phyloP scores from a whole-genome alignment of 164 flowering plant species.

The Aristolochia contorta region DNA sequence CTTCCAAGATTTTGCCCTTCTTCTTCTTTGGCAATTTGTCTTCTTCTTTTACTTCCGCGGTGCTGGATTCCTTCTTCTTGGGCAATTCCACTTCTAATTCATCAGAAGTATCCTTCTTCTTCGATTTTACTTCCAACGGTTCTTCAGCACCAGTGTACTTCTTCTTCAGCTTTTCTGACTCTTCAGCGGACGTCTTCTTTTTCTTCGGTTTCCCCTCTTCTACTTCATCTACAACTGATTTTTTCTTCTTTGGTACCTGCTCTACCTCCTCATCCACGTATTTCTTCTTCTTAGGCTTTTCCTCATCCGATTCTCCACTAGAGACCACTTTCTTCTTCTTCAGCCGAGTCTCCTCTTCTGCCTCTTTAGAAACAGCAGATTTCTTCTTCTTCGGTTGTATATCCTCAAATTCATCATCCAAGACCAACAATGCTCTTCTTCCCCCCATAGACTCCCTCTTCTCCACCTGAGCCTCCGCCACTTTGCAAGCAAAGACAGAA shows the following conservation, averaged over 20 bases:
- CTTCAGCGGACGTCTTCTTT: not conserved
- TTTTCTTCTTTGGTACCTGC: not conserved
- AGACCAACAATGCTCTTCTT: conserved; percentile 9
- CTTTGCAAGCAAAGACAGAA: conserved; percentile 6
- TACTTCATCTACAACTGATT: not conserved
- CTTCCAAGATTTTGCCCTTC: not conserved
- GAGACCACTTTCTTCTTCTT: not conserved
- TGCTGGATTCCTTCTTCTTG: not conserved
- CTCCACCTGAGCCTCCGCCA: conserved; percentile 10
- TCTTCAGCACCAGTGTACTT: not conserved
- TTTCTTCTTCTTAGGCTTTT: conserved; percentile 3
- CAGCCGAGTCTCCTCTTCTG: not conserved
- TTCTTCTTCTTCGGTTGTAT: not conserved
- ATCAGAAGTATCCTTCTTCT: not conserved
- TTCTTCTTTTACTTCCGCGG: not conserved
- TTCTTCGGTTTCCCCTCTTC: conserved; percentile 1
- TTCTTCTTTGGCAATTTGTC: not conserved
- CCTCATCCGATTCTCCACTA: not conserved
- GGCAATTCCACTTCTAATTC: not conserved
- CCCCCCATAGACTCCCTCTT: conserved; percentile 1
- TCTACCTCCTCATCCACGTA: not conserved
- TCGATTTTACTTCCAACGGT: not conserved
- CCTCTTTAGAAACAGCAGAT: not conserved
- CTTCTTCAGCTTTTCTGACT: not conserved
- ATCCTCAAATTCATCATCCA: conserved; percentile 3